A percentile compares a stretch with the other conserved stretches of the same genome.
These are phyloP conservation scores for Cordia subcordata DNA, from an alignment of 257 asterid species.

Conservation along the genomic window DNA sequence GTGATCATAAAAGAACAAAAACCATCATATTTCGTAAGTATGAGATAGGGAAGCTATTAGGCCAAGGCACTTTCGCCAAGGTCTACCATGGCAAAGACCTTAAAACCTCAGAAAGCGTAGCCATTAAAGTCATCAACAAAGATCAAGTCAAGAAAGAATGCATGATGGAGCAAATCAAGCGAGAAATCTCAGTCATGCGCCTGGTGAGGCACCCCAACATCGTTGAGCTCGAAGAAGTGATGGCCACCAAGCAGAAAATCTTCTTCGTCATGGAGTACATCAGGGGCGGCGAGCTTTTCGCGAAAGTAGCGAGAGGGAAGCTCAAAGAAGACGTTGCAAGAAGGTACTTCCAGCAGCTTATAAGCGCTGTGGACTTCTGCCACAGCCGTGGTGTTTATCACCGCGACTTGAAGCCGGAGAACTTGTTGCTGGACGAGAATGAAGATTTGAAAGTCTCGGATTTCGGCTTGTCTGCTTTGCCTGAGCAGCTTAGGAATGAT, in stretches of 20 bases:
- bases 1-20: neutral
- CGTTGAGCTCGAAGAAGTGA: constrained; percentile 10
- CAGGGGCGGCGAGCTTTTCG: constrained; percentile 15
- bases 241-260: constrained; percentile 14
- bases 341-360: constrained; percentile 13
- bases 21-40: constrained; percentile 4
- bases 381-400: constrained; percentile 13
- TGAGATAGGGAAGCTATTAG: constrained; percentile 10
- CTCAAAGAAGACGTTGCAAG: constrained; percentile 11
- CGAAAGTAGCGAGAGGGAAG: constrained; percentile 8
- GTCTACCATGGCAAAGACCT: constrained; percentile 5
- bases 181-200: constrained; percentile 13
- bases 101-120: constrained; percentile 1
- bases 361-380: constrained; percentile 11
- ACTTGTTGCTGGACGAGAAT: constrained; percentile 9
- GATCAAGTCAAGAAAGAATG: constrained; percentile 6
- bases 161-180: constrained; percentile 6
- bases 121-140: constrained; percentile 10
- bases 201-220: constrained; percentile 6
- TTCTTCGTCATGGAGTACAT: constrained; percentile 8
- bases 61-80: constrained; percentile 17
- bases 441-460: constrained; percentile 9
- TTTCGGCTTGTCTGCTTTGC: constrained; percentile 11
- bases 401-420: constrained; percentile 13
- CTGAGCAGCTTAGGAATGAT: constrained; percentile 4